Conservation (phyloP, 177 flowering plant species). For the Vitis hybrid region DNA sequence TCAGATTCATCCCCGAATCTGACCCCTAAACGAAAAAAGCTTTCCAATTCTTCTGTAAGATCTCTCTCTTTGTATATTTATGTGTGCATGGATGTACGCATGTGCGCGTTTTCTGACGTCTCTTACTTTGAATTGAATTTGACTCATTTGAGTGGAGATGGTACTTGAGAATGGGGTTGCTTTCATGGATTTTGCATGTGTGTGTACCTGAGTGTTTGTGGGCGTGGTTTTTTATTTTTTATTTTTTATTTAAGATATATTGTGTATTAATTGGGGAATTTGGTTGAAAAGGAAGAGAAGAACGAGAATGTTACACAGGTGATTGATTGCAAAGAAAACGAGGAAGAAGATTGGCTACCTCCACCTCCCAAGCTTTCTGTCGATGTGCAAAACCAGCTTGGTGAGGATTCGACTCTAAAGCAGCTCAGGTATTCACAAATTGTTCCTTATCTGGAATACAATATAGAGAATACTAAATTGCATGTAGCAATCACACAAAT, state of each 20-base stretch:
- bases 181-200: background rate
- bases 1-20: slow-evolving; percentile 17
- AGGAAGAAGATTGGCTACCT: slow-evolving; percentile 58
- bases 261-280: background rate
- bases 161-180: too few species aligned
- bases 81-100: background rate
- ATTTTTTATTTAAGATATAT: background rate
- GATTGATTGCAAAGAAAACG: slow-evolving; percentile 31
- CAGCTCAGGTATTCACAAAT: slow-evolving; percentile 54
- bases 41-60: slow-evolving; percentile 17
- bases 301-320: slow-evolving; percentile 20
- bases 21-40: slow-evolving; percentile 27
- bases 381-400: slow-evolving; percentile 12
- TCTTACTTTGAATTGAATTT: background rate
- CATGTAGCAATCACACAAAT: background rate
- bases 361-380: slow-evolving; percentile 45
- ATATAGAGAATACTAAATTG: background rate
- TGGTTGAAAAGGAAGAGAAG: slow-evolving; percentile 29
- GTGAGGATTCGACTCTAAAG: slow-evolving; percentile 54
- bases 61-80: background rate
- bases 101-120: background rate
- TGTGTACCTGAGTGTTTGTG: background rate
- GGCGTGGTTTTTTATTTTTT: background rate
- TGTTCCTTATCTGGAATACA: background rate
- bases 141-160: background rate